A percentile compares a stretch with the other conserved stretches of the same genome.
phyloP scores from a whole-genome alignment of 2,329 filamentous ascomycete genomes.

The Westerdykella ornata region DNA sequence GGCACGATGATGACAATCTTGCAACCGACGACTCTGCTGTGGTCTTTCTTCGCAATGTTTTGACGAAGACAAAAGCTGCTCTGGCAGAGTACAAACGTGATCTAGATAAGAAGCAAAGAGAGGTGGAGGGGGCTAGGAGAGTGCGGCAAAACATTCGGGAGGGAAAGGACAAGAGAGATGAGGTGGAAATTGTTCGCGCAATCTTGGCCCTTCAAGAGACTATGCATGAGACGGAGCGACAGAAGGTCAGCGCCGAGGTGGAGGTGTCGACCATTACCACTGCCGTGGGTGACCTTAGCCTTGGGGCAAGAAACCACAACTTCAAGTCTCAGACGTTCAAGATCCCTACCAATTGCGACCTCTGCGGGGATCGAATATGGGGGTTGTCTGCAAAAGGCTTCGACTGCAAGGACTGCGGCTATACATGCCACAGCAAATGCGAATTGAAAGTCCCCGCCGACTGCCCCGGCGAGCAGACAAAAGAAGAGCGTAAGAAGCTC shows the following conservation, averaged over 20 bases:
- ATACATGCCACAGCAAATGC: constrained; percentile 97
- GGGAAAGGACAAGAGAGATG: constrained; percentile 81
- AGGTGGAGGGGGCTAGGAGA: constrained; percentile 71
- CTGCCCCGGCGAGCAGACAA: constrained; percentile 86
- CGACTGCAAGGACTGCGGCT: constrained; percentile 92
- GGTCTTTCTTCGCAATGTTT: constrained; percentile 82
- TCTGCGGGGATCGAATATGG: constrained; percentile 96
- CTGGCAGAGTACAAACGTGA: constrained; percentile 74
- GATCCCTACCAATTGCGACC: constrained; percentile 95
- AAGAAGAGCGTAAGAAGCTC: constrained; percentile 91
- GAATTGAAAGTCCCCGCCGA: constrained; percentile 98
- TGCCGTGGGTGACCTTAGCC: constrained; percentile 82
- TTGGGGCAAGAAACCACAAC: constrained; percentile 90
- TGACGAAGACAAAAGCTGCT: constrained; percentile 83
- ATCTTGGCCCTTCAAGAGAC: constrained; percentile 79
- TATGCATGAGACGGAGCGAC: constrained; percentile 76
- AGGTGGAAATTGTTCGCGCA: constrained; percentile 75
- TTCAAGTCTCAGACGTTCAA: constrained; percentile 99
- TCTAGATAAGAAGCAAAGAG: constrained; percentile 75
- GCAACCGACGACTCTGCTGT: constrained; percentile 80
- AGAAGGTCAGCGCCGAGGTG: constrained; percentile 79
- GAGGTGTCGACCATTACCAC: constrained; percentile 90
- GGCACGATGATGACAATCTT: constrained; percentile 89
- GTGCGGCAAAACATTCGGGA: constrained; percentile 70
- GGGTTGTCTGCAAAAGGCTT: constrained; percentile 93